Percentiles rank a stretch among this genome's conserved stretches.
These are phyloP conservation scores for Fragosphaeria purpurea DNA, from an alignment of 2,329 filamentous ascomycete species.

Conservation along the genomic window DNA sequence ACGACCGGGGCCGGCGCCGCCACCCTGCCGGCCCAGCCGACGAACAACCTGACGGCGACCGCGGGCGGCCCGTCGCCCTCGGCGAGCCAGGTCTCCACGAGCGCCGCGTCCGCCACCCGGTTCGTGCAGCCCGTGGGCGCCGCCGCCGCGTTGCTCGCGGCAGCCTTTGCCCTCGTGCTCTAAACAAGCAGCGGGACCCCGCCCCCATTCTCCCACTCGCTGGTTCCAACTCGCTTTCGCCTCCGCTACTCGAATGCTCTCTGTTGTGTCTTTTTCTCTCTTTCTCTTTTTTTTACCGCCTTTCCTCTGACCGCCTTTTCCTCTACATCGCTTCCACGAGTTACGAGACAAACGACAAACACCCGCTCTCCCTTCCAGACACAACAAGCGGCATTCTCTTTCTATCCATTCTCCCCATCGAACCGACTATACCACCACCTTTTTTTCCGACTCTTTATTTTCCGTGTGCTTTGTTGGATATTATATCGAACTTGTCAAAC, in stretches of 20 bases:
- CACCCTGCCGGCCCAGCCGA: background rate
- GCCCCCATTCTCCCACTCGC: background rate
- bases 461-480: constrained; percentile 13
- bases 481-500: constrained; percentile 5
- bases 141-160: constrained; percentile 18
- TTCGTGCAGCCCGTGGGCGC: constrained; percentile 21
- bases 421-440: background rate
- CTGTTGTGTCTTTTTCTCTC: too few species aligned
- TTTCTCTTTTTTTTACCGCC: background rate
- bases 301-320: background rate
- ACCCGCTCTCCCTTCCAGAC: background rate
- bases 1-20: background rate
- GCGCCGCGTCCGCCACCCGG: constrained; percentile 15
- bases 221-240: background rate
- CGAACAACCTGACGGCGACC: constrained; percentile 11
- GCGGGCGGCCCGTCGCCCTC: constrained; percentile 8
- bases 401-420: background rate
- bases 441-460: constrained; percentile 1
- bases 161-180: constrained; percentile 19
- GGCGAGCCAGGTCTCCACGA: constrained; percentile 16
- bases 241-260: background rate
- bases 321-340: constrained; percentile 9
- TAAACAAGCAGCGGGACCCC: constrained; percentile 3
- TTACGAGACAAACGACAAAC: constrained; percentile 11
- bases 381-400: constrained; percentile 7